These are phyloP conservation scores for Trichoderma citrinoviride DNA, from an alignment of 2,329 filamentous ascomycete genomes.

Conservation along the genomic window DNA sequence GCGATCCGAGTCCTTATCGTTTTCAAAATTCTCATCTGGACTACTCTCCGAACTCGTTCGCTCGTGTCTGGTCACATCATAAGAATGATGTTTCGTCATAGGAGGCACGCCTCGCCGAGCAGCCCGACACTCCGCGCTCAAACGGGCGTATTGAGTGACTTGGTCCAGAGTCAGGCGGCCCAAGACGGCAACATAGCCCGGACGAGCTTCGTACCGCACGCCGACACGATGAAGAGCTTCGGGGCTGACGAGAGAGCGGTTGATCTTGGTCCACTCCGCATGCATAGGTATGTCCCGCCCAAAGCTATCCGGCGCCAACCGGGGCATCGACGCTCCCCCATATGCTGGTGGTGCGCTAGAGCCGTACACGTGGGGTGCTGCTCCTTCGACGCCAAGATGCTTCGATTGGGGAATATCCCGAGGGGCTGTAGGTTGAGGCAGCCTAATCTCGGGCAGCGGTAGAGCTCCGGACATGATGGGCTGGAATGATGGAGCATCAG, in stretches of 20 bases:
- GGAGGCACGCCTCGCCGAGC: constrained; percentile 32
- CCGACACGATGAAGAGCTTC: constrained; percentile 54
- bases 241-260: constrained; percentile 51
- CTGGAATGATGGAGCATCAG: constrained; percentile 35
- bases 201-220: constrained; percentile 58
- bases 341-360: constrained; percentile 33
- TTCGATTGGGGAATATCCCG: constrained; percentile 39
- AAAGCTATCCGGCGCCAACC: constrained; percentile 55
- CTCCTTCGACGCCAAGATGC: constrained; percentile 28
- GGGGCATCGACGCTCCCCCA: constrained; percentile 35
- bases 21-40: constrained; percentile 33
- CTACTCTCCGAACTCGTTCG: constrained; percentile 37
- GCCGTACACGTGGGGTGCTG: constrained; percentile 23
- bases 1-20: constrained; percentile 33
- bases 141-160: constrained; percentile 50
- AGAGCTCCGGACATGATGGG: constrained; percentile 34
- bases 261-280: constrained; percentile 58
- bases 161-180: constrained; percentile 53
- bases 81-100: constrained; percentile 20
- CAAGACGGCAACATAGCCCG: constrained; percentile 58
- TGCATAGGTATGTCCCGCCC: constrained; percentile 56
- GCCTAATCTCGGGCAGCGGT: constrained; percentile 27
- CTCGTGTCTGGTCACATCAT: constrained; percentile 17
- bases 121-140: constrained; percentile 48
- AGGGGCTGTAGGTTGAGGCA: constrained; percentile 41